Percentiles rank a stretch among this genome's conserved stretches.
phyloP scores from a whole-genome alignment of 352 stramenopile species.

The Phytophthora lateralis region DNA sequence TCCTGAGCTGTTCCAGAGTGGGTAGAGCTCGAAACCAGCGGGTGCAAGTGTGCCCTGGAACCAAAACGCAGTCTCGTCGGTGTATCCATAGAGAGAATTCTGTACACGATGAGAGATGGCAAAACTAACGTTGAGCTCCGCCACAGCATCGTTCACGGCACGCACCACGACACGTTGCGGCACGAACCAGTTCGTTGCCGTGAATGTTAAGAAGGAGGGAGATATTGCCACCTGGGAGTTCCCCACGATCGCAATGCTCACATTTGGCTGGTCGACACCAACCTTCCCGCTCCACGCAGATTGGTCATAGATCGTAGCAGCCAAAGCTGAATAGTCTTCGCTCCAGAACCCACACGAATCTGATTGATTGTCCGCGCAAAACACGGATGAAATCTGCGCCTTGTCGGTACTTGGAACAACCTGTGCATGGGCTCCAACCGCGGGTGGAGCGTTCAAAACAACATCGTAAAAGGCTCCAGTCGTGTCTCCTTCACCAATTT shows the following conservation, averaged over 20 bases:
- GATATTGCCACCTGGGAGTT: conserved; percentile 55
- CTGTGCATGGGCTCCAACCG: conserved; percentile 13
- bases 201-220: conserved; percentile 69
- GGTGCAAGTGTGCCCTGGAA: conserved; percentile 35
- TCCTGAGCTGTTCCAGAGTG: conserved; percentile 28
- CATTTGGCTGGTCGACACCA: conserved; percentile 26
- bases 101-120: conserved; percentile 65
- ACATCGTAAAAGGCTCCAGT: conserved; percentile 48
- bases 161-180: conserved; percentile 57
- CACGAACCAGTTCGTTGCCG: conserved; percentile 61
- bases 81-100: conserved; percentile 52
- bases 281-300: conserved; percentile 1
- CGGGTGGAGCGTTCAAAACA: conserved; percentile 69
- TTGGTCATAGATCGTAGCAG: conserved; percentile 43
- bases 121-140: conserved; percentile 39
- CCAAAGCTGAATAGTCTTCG: conserved; percentile 36
- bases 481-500: conserved; percentile 39
- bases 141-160: conserved; percentile 53
- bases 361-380: conserved; percentile 37
- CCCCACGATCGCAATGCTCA: conserved; percentile 64
- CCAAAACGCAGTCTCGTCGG: conserved; percentile 64
- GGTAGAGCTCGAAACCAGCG: conserved; percentile 22
- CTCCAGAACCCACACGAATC: conserved; percentile 59
- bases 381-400: conserved; percentile 21
- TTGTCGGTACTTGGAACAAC: conserved; percentile 1